Percentiles rank a stretch among this genome's conserved stretches.
Conservation (phyloP, 2,329 filamentous ascomycete species). For the Leptodontidium sp. region DNA sequence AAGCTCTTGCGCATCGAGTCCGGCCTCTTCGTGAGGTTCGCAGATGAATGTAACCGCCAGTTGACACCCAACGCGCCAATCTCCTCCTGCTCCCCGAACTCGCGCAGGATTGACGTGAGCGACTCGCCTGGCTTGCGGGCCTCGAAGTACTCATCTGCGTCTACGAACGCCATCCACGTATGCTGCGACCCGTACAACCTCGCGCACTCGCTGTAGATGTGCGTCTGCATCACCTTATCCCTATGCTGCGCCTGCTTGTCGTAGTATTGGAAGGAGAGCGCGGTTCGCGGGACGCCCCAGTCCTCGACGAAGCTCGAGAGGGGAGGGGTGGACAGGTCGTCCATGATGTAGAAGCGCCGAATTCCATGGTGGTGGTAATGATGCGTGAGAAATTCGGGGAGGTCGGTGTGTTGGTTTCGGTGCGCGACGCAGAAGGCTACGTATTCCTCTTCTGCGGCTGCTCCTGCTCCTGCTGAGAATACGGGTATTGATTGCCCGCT, state of each 20-base stretch:
- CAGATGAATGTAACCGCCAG: conserved; percentile 48
- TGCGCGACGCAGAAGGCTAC: conserved; percentile 43
- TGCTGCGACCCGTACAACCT: conserved; percentile 40
- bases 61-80: conserved; percentile 46
- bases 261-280: conserved; percentile 39
- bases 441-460: conserved; percentile 33
- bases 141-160: conserved; percentile 47
- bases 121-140: conserved; percentile 36
- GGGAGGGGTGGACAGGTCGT: conserved; percentile 41
- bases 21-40: conserved; percentile 41
- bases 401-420: conserved; percentile 38
- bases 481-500: not conserved
- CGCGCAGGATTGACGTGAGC: conserved; percentile 42
- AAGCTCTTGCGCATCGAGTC: conserved; percentile 43
- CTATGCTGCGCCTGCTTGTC: conserved; percentile 17
- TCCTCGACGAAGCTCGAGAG: conserved; percentile 33
- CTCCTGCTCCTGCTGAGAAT: not conserved
- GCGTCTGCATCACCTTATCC: conserved; percentile 29
- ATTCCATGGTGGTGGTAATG: conserved; percentile 44
- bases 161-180: conserved; percentile 48
- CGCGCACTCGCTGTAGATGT: conserved; percentile 38
- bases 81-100: conserved; percentile 36
- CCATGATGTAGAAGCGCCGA: conserved; percentile 44
- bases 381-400: conserved; percentile 43
- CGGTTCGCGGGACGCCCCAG: conserved; percentile 34